These are phyloP conservation scores for Hericium coralloides DNA, from an alignment of 768 basidiomycete genomes.

Conservation along the genomic window DNA sequence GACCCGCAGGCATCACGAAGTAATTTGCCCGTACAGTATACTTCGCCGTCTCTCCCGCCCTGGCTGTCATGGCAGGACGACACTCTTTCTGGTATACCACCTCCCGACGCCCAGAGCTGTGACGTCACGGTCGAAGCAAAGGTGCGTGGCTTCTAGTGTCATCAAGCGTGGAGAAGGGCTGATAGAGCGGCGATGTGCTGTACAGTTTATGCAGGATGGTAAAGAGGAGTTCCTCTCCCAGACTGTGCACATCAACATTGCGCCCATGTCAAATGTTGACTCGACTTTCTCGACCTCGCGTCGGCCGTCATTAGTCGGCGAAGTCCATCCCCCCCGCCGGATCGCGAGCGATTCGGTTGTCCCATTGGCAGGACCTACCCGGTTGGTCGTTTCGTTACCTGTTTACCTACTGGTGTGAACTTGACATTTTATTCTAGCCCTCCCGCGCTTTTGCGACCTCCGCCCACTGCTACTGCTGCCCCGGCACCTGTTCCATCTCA, in stretches of 20 bases:
- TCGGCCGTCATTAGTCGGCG: constrained; percentile 39
- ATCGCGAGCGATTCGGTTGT: constrained; percentile 31
- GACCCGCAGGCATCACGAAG: constrained; percentile 88
- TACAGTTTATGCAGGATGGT: constrained; percentile 63
- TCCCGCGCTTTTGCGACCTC: constrained; percentile 21
- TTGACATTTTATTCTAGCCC: constrained; percentile 2
- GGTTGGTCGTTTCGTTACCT: constrained; percentile 20
- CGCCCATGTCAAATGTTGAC: constrained; percentile 50
- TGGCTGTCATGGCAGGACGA: constrained; percentile 90
- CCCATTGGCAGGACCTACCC: constrained; percentile 22
- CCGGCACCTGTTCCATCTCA: constrained; percentile 28
- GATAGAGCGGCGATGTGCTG: too few relatives aligned
- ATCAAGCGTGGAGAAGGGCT: too few relatives aligned
- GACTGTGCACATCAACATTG: constrained; percentile 64
- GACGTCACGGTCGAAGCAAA: constrained; percentile 70
- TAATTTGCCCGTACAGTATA: constrained; percentile 71
- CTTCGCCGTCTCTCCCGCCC: constrained; percentile 69
- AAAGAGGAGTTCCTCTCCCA: constrained; percentile 60
- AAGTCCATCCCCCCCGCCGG: constrained; percentile 27
- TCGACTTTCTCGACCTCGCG: constrained; percentile 31
- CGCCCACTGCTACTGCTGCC: constrained; percentile 20
- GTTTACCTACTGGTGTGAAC: background rate
- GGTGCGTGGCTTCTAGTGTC: constrained; percentile 31
- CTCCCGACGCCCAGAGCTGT: constrained; percentile 64
- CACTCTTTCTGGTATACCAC: constrained; percentile 69